Evolutionary conservation across 768 basidiomycete species (phyloP).

Genomic region (Boletales sp.): DNA sequence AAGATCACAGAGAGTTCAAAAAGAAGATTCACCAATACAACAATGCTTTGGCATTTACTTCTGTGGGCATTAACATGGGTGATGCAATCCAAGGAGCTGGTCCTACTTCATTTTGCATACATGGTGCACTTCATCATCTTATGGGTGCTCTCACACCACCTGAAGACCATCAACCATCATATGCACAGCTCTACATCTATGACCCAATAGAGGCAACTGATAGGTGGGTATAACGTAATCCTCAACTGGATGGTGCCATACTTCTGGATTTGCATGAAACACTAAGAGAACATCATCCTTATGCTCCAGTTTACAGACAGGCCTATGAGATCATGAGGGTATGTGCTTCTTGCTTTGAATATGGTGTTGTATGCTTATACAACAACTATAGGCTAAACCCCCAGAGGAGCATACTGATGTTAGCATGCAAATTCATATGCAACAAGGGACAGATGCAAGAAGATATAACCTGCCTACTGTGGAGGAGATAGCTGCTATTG

Average conservation of each 20-base stretch:
- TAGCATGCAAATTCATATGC: neutral
- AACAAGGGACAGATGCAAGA: slow-evolving; percentile 24
- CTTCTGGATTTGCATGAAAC: slow-evolving; percentile 25
- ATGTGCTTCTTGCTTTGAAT: too few species aligned
- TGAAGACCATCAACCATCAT: slow-evolving; percentile 20
- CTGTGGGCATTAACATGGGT: neutral
- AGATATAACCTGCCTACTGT: slow-evolving; percentile 44
- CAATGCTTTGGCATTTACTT: slow-evolving; percentile 21
- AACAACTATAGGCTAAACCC: slow-evolving; percentile 6
- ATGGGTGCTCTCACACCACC: slow-evolving; percentile 32
- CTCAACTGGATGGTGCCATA: too few species aligned
- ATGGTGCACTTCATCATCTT: slow-evolving; percentile 35
- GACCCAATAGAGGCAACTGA: slow-evolving; percentile 36
- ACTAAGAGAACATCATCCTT: slow-evolving; percentile 20
- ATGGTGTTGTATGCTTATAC: too few species aligned
- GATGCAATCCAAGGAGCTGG: neutral
- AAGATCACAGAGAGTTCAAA: slow-evolving; percentile 19
- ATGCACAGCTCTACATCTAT: slow-evolving; percentile 42
- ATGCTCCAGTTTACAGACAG: slow-evolving; percentile 29
- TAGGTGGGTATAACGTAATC: slow-evolving; percentile 6
- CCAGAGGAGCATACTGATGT: slow-evolving; percentile 14
- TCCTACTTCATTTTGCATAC: slow-evolving; percentile 17
- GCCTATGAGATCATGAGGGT: slow-evolving; percentile 30
- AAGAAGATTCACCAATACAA: slow-evolving; percentile 41
- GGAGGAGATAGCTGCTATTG: slow-evolving; percentile 39